A percentile compares a stretch with the other conserved stretches of the same genome.
Evolutionary conservation across 345 rosid genomes (phyloP).

Genomic region (Fremontodendron californicum): DNA sequence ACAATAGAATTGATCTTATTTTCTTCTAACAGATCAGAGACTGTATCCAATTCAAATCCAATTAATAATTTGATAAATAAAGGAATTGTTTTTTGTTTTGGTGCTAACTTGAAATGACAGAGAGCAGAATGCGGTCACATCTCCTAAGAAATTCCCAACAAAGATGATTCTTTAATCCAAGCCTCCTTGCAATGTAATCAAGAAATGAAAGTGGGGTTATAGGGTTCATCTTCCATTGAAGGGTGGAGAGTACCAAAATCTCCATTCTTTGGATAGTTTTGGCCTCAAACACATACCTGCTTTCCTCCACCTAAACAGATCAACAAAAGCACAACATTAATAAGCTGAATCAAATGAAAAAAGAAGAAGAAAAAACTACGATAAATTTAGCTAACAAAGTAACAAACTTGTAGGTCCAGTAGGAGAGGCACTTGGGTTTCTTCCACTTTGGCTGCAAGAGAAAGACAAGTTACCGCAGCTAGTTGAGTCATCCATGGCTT

Average conservation of each 20-base stretch:
- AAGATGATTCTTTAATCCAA: conserved; percentile 47
- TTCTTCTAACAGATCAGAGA: neutral
- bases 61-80: neutral
- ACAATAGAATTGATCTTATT: neutral
- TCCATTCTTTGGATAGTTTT: conserved; percentile 67
- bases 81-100: neutral
- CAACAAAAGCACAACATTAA: conserved; percentile 9
- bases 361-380: neutral
- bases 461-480: conserved; percentile 67
- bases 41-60: neutral
- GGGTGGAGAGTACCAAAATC: conserved; percentile 64
- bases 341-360: neutral
- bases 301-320: conserved; percentile 49
- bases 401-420: conserved; percentile 56
- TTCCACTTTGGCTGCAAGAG: conserved; percentile 68
- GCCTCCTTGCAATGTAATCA: conserved; percentile 58
- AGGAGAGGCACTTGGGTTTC: conserved; percentile 63
- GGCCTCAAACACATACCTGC: conserved; percentile 53
- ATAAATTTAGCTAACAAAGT: neutral
- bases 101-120: conserved; percentile 44
- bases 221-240: conserved; percentile 76
- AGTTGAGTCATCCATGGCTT: conserved; percentile 69
- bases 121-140: conserved; percentile 42
- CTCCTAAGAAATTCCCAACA: conserved; percentile 52
- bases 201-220: conserved; percentile 60